Evolutionary conservation across 331 rosid species (phyloP).

Genomic region (Malus hybrid): DNA sequence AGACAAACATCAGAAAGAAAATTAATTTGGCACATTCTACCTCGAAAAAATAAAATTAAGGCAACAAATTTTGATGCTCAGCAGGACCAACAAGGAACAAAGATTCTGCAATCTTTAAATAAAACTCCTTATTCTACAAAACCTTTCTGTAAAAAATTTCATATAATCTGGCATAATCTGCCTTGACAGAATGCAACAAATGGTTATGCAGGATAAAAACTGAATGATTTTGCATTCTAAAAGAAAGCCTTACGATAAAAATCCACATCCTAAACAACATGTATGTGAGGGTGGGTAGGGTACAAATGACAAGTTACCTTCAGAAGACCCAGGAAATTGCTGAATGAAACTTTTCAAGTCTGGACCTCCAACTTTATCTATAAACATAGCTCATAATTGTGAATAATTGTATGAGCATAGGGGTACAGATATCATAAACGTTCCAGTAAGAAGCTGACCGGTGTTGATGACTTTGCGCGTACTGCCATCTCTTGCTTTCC

Average conservation of each 20-base stretch:
- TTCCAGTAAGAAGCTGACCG: constrained; percentile 38
- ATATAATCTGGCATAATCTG: background rate
- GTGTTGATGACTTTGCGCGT: constrained; percentile 32
- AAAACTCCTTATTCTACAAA: background rate
- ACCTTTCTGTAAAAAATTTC: background rate
- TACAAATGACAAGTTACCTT: constrained; percentile 38
- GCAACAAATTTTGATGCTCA: background rate
- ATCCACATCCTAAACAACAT: background rate
- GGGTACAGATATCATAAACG: background rate
- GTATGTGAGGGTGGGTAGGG: background rate
- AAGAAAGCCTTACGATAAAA: background rate
- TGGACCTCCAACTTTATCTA: constrained; percentile 63
- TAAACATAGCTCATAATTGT: constrained; percentile 2
- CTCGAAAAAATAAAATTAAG: background rate
- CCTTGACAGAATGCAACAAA: background rate
- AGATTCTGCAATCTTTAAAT: background rate
- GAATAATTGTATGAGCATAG: constrained; percentile 8
- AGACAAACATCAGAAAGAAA: constrained; percentile 11
- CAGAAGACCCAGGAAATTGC: constrained; percentile 58
- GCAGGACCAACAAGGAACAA: background rate
- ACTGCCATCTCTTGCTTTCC: constrained; percentile 55
- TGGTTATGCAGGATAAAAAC: background rate
- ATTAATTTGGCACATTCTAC: background rate
- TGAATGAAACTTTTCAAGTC: constrained; percentile 77
- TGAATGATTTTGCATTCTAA: background rate